Conservation (phyloP, 2,329 filamentous ascomycete species). For the Nothopassalora personata region DNA sequence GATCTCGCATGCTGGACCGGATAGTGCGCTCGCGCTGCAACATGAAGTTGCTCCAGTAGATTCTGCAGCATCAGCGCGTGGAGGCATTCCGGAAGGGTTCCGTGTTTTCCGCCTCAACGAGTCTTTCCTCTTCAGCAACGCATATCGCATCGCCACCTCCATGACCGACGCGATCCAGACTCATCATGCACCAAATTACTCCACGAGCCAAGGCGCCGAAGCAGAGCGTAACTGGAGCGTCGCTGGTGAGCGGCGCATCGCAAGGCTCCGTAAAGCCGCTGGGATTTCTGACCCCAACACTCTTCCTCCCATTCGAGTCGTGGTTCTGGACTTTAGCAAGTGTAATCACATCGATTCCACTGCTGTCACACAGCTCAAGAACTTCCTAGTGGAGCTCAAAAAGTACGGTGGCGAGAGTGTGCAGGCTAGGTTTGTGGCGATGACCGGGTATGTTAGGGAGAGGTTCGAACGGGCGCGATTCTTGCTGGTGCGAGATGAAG, state of each 20-base stretch:
- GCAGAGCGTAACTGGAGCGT: slow-evolving; percentile 52
- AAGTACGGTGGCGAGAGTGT: slow-evolving; percentile 46
- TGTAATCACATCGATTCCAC: slow-evolving; percentile 53
- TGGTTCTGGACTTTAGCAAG: slow-evolving; percentile 50
- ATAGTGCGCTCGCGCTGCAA: too few species aligned
- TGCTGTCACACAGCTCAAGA: slow-evolving; percentile 46
- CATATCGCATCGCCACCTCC: slow-evolving; percentile 47
- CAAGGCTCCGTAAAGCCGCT: slow-evolving; percentile 40
- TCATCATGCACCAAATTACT: slow-evolving; percentile 39
- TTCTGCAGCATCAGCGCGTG: slow-evolving; percentile 3
- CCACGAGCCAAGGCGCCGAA: slow-evolving; percentile 33
- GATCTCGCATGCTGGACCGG: slow-evolving; percentile 27
- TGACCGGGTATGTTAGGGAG: slow-evolving; percentile 39
- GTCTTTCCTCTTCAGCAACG: slow-evolving; percentile 58
- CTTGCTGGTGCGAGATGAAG: slow-evolving; percentile 15
- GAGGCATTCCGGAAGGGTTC: slow-evolving; percentile 41
- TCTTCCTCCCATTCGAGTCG: slow-evolving; percentile 40
- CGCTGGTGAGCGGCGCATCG: slow-evolving; percentile 45
- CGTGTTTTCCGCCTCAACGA: slow-evolving; percentile 55
- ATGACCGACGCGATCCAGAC: slow-evolving; percentile 50
- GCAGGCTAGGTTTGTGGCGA: slow-evolving; percentile 47
- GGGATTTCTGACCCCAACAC: slow-evolving; percentile 30
- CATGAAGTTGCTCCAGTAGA: slow-evolving; percentile 2
- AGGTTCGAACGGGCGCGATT: slow-evolving; percentile 22
- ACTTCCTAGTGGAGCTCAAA: slow-evolving; percentile 45